A percentile compares a stretch with the other conserved stretches of the same genome.
Evolutionary conservation across 352 stramenopile genomes (phyloP).

Genomic region (Blastocystis sp.): DNA sequence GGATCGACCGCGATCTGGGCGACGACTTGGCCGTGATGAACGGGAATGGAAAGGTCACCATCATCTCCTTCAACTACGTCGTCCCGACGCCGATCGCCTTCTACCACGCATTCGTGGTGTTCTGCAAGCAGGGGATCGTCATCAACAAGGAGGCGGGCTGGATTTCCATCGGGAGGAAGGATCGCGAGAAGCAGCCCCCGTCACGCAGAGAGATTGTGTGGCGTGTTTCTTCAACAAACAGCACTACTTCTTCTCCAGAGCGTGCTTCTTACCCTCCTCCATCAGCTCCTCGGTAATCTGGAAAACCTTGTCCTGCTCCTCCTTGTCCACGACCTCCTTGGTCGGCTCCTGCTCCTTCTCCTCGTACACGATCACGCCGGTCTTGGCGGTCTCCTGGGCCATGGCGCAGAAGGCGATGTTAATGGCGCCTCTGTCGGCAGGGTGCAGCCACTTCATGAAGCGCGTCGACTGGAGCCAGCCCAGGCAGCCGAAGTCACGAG

Average conservation of each 20-base stretch:
- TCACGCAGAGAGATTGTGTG: background rate
- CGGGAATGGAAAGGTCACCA: slow-evolving; percentile 37
- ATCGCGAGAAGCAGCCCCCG: background rate
- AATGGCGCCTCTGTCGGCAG: background rate
- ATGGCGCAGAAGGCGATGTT: background rate
- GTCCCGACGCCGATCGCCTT: slow-evolving; percentile 39
- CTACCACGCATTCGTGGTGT: slow-evolving; percentile 59
- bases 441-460: background rate
- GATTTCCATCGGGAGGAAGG: slow-evolving; percentile 28
- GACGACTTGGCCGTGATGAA: slow-evolving; percentile 52
- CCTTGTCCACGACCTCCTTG: background rate
- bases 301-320: background rate
- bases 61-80: slow-evolving; percentile 51
- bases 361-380: background rate
- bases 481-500: slow-evolving; percentile 48
- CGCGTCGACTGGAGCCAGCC: background rate
- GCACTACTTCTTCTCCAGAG: background rate
- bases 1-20: slow-evolving; percentile 39
- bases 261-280: background rate
- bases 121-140: slow-evolving; percentile 46
- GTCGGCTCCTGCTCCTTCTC: background rate
- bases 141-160: slow-evolving; percentile 49
- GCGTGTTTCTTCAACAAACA: background rate
- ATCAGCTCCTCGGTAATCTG: background rate
- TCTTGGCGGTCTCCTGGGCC: background rate